Conservation (phyloP, 371 early-diverging fungal species). For the Zancudomyces culisetae region DNA sequence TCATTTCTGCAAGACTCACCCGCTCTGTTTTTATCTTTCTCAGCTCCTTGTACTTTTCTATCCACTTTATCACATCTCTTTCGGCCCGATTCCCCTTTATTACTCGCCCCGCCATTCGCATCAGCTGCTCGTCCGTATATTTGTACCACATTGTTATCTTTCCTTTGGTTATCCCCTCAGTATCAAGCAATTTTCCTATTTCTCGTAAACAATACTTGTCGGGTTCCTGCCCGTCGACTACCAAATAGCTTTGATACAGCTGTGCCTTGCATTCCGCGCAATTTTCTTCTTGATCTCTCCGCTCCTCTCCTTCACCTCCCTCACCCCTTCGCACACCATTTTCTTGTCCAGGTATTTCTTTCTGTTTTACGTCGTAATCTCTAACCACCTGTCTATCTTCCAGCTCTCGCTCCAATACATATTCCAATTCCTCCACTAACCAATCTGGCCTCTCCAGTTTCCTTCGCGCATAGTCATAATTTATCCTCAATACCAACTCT, state of each 20-base stretch:
- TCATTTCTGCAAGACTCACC: background rate
- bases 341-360: too few species aligned
- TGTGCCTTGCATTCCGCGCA: too few species aligned
- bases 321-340: too few species aligned
- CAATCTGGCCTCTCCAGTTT: slow-evolving; percentile 8
- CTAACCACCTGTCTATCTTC: slow-evolving; percentile 20
- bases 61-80: background rate
- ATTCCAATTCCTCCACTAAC: slow-evolving; percentile 31
- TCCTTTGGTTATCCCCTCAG: background rate
- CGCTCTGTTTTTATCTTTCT: background rate
- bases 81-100: background rate
- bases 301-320: too few species aligned
- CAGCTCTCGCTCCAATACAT: slow-evolving; percentile 37
- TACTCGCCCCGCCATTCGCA: background rate
- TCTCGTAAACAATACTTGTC: background rate
- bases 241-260: too few species aligned
- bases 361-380: too few species aligned
- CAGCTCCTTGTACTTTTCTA: background rate
- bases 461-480: slow-evolving; percentile 17
- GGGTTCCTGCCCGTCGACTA: background rate
- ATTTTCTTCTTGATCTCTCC: too few species aligned
- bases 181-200: background rate
- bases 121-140: background rate
- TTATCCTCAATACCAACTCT: slow-evolving; percentile 51
- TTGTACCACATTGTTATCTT: background rate